Conservation (phyloP, 345 rosid genomes). For the Arabidopsis suecica region DNA sequence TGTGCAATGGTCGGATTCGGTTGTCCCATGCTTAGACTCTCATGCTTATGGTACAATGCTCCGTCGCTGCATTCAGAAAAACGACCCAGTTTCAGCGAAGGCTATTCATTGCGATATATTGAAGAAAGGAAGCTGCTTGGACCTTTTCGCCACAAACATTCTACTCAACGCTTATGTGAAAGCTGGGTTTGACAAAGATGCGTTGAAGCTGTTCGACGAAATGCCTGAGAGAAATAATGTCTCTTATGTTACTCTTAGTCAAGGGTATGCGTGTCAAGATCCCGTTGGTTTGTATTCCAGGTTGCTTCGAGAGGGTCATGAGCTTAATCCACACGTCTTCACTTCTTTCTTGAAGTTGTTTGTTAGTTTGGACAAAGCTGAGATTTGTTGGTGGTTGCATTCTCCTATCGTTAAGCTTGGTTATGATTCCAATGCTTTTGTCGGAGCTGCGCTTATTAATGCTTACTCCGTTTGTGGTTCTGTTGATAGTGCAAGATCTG, state of each 20-base stretch:
- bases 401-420: constrained; percentile 79
- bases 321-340: constrained; percentile 78
- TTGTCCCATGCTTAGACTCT: constrained; percentile 48
- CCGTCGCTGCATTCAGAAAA: constrained; percentile 63
- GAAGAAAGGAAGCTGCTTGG: constrained; percentile 75
- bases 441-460: constrained; percentile 81
- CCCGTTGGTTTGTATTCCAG: constrained; percentile 55
- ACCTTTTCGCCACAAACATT: constrained; percentile 68
- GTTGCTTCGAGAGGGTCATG: constrained; percentile 74
- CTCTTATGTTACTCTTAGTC: constrained; percentile 68
- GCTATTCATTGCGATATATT: constrained; percentile 61
- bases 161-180: constrained; percentile 62
- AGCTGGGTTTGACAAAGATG: constrained; percentile 47
- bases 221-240: constrained; percentile 69
- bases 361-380: constrained; percentile 58
- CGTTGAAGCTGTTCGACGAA: constrained; percentile 67
- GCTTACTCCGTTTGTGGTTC: constrained; percentile 65
- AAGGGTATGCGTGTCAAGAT: constrained; percentile 52
- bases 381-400: constrained; percentile 58
- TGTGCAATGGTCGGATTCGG: constrained; percentile 27
- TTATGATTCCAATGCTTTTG: constrained; percentile 60
- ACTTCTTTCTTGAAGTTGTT: constrained; percentile 69
- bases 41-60: constrained; percentile 57
- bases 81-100: constrained; percentile 49
- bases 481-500: constrained; percentile 58